Base-by-base conservation (phyloP, 306 rosid genomes). In the Acmispon strigosus region DNA sequence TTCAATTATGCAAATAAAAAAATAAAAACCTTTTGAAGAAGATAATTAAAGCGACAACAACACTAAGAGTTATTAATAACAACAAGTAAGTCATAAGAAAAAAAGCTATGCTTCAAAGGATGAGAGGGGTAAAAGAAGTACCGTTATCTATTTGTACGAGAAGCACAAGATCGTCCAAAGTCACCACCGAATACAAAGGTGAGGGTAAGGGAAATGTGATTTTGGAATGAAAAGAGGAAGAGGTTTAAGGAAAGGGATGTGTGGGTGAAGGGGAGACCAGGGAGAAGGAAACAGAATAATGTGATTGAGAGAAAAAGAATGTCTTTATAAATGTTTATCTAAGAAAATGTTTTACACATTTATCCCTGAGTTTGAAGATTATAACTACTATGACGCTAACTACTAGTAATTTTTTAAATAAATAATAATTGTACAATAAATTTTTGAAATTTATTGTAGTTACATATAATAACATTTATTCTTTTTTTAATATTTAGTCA, bases 21-120 rank as follows among this genome's bases (percentile, higher is more conserved):
- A 22, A n/a, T n/a, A 22, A 22, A 22, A 1, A 22, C 3, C 1
- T 22, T 22, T 22, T 1, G 1, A 22, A 32, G 67, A 54, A 17
- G 70, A 72, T 65, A 72, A 78, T 24, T 63, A 72, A 72, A 78
- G 74, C 29, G 63, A 17, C 14, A 13, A 43, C n/a, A 68, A 56
- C 2, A 17, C 24, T 4, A 54, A 44, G n/a, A 53, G 20, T 1
- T 29, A 10, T 1, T 29, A 10, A 20, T 0, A 58, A 29, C 13
- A 66, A 32, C 43, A 50, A 47, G 34, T 13, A 1, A 1, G 39
- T 2, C 5, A n/a, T 16, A 34, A 11, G 3, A 15, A 62, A 19
- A 4, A 18, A n/a, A n/a, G n/a, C n/a, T n/a, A n/a, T n/a, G n/a
- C 4, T 14, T 2, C 50, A 14, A 36, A 56, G 8, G 20, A 19